phyloP scores from a whole-genome alignment of 1,139 yeast genomes.

The Yamadazyma buinensis region DNA sequence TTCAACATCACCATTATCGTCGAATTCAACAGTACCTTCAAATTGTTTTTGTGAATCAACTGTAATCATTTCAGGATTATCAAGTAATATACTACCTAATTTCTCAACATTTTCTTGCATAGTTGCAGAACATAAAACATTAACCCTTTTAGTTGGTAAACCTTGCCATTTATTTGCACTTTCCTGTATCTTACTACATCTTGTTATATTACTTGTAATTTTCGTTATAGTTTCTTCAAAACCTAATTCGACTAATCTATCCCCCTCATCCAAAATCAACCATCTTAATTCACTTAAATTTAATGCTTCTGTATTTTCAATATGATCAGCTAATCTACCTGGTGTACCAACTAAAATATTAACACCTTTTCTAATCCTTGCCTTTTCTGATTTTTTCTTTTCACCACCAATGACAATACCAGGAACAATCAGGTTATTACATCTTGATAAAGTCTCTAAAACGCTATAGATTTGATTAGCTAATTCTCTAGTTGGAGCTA shows the following conservation, averaged over 20 bases:
- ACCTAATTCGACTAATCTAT: constrained; percentile 88
- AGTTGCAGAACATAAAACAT: constrained; percentile 91
- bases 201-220: constrained; percentile 59
- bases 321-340: constrained; percentile 87
- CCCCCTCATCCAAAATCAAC: constrained; percentile 93
- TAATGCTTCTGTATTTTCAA: constrained; percentile 74
- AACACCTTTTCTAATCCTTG: constrained; percentile 84
- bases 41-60: constrained; percentile 20
- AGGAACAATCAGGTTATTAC: constrained; percentile 83
- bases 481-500: constrained; percentile 92
- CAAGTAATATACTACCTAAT: constrained; percentile 71
- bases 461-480: constrained; percentile 91
- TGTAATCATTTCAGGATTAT: constrained; percentile 64
- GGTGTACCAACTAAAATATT: constrained; percentile 90
- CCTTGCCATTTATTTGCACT: constrained; percentile 41
- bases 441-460: constrained; percentile 61
- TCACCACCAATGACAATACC: constrained; percentile 95
- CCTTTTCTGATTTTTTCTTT: constrained; percentile 89
- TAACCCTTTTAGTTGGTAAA: constrained; percentile 69
- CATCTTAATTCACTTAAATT: constrained; percentile 74
- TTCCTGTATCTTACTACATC: constrained; percentile 37
- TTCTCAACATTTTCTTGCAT: constrained; percentile 76
- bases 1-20: constrained; percentile 25
- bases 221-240: constrained; percentile 88
- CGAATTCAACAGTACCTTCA: constrained; percentile 38